These are phyloP conservation scores for Balakata baccata DNA, from an alignment of 345 rosid species.

Conservation along the genomic window DNA sequence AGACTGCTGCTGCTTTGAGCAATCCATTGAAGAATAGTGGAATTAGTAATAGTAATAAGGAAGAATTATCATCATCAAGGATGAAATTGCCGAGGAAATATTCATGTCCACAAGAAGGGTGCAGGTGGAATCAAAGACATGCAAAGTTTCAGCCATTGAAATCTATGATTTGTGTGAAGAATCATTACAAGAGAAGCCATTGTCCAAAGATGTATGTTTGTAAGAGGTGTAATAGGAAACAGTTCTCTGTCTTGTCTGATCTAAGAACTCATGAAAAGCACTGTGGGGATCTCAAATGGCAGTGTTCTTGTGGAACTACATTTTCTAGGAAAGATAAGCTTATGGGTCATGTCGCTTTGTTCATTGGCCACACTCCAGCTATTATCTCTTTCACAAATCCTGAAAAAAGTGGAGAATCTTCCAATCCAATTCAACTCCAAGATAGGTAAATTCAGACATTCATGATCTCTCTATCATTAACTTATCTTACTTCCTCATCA, in stretches of 20 bases:
- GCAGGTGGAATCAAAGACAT: constrained; percentile 82
- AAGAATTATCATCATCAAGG: not conserved
- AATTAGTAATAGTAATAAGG: not conserved
- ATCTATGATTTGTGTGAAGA: constrained; percentile 80
- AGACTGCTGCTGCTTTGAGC: constrained; percentile 63
- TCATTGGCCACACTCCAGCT: constrained; percentile 60
- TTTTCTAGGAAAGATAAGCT: constrained; percentile 89
- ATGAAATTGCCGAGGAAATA: constrained; percentile 37
- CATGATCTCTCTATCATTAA: not conserved
- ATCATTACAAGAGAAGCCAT: constrained; percentile 94
- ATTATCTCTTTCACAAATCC: constrained; percentile 7
- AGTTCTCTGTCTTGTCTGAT: constrained; percentile 84
- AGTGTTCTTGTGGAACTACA: constrained; percentile 81
- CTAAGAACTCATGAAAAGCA: constrained; percentile 92
- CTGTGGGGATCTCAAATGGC: constrained; percentile 76
- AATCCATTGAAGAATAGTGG: constrained; percentile 45
- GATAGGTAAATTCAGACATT: not conserved
- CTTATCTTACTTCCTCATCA: too few relatives aligned
- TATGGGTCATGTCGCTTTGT: constrained; percentile 72
- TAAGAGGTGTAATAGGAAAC: constrained; percentile 70
- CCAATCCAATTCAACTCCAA: constrained; percentile 17
- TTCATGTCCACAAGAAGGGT: constrained; percentile 80
- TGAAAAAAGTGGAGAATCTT: constrained; percentile 19
- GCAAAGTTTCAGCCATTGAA: constrained; percentile 83
- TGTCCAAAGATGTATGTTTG: constrained; percentile 90